Evolutionary conservation across 805 yeast genomes (phyloP), one percentile per base, ranked within the genome.

Genomic region (Metschnikowia kunwiensis): DNA sequence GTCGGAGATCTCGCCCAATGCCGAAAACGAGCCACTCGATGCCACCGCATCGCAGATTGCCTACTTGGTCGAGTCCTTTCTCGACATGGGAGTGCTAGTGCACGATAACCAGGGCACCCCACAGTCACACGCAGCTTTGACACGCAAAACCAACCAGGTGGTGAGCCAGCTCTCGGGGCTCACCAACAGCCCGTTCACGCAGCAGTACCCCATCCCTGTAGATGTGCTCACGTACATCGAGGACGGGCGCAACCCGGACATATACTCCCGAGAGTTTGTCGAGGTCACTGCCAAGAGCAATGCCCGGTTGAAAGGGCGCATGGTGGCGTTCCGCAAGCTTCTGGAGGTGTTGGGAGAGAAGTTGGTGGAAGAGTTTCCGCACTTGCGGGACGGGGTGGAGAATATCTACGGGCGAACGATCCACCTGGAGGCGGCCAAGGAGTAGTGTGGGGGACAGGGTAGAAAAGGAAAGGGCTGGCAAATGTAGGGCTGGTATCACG

Each of bases 191-290:
- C 62, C 68, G 4, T 53, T 52, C 18, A 57, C 63, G 3, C 56
- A 49, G 28, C 61, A 69, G 40, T 60, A 57, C 26, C 68, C 80
- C 1, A 71, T 85, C 3, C 96, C 96, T 1, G 58, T 83, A 24
- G 96, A 89, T 53, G 89, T 89, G n/a, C 67, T 88, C 10, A 81
- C 83, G 44, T 93, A 93, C 54, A 86, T 93, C 24, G 97, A 93
- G 55, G 95, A 87, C 53, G 98, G 98, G 2, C 71, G 98, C 49
- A 93, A 93, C 55, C 97, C 98, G 0, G 97, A 93, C 55, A 88
- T 93, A 25, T 93, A 93, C 60, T 88, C 97, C 1, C 75, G 98
- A 57, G 98, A 93, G 63, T 93, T 93, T 62, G 86, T 91, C 11
- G 98, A 93, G 57, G 86, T 91, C 23, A 83, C 93, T n/a, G 80